Percentiles rank a stretch among this genome's conserved stretches.
These are phyloP conservation scores for Besnoitia besnoiti DNA, from an alignment of 169 alveolate genomes.

Conservation along the genomic window DNA sequence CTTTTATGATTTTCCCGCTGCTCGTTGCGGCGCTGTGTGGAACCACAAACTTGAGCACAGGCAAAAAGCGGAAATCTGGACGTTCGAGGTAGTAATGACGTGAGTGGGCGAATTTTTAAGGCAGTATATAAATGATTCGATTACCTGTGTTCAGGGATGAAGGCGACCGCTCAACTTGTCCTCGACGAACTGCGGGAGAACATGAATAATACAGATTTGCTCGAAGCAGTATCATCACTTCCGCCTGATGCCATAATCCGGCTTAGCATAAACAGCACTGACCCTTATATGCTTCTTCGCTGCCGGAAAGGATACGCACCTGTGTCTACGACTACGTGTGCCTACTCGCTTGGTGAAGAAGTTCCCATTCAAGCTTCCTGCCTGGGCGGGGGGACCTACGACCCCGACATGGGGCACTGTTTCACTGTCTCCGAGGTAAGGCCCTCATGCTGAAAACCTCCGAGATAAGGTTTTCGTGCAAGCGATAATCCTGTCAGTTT, in stretches of 20 bases:
- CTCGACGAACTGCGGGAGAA: background rate
- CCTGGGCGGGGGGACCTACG: conserved; percentile 4
- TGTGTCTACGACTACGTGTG: conserved; percentile 7
- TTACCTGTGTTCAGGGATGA: background rate
- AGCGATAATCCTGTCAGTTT: no score
- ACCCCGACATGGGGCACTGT: conserved; percentile 12
- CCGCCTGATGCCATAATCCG: background rate
- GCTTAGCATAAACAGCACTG: background rate
- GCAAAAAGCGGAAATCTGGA: no score
- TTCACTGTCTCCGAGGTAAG: conserved; percentile 33
- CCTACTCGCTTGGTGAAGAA: conserved; percentile 10
- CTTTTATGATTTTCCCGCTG: no score
- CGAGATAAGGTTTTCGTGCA: no score
- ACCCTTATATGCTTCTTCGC: background rate
- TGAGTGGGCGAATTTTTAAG: no score
- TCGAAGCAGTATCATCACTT: background rate
- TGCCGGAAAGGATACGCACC: conserved; percentile 16
- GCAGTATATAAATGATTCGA: no score
- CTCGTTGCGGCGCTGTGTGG: no score
- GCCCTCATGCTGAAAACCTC: background rate
- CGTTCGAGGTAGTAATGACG: no score
- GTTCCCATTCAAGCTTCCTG: conserved; percentile 5
- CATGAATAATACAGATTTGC: background rate
- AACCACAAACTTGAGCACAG: no score
- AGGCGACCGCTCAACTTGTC: background rate